Evolutionary conservation across 2,329 filamentous ascomycete genomes (phyloP), one percentile per base, ranked within the genome.

Genomic region (Sarocladium kiliense): DNA sequence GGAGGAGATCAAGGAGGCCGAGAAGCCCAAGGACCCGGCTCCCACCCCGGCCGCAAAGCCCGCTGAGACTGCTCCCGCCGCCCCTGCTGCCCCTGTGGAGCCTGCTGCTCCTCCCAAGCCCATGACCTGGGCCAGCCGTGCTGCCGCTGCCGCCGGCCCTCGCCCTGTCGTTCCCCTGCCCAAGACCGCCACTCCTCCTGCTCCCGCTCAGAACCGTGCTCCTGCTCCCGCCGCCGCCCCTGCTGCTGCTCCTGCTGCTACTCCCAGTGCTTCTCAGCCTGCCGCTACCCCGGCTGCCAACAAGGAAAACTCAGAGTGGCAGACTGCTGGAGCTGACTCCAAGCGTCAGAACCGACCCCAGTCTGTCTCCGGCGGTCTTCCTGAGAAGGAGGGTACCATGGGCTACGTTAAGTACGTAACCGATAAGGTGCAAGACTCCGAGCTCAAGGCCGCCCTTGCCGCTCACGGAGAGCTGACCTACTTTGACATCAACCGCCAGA

Each of bases 351-450:
- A 86, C 65, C 85, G 90, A 60, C 82, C 82, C 53, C 87, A 89
- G 71, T 82, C 85, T 55, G 78, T 84, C 63, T 77, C 84, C 55
- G 77, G 77, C 53, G 71, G 44, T 7, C 27, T 78, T 25, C 68
- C 75, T 47, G 88, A 92, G 65, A 88, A 90, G 65, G 87, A 93
- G 59, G 84, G 84, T 59, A 86, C 86, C 54, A 82, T 91, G 62
- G 94, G 88, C 19, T 97, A 97, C 72, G 91, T 99, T 72, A 96
- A 96, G 79, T 96, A 93, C 64, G 93, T 97, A 51, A 93, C 86
- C 51, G 91, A 96, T 32, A 92, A 91, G 74, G 86, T 99, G 54
- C 82, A 89, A 67, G 81, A 85, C 14, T 82, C 84, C 39, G 83
- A 90, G 47, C 78, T 99, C 57, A 87, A 81, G 70, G 78, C 80